Evolutionary conservation across 352 stramenopile genomes (phyloP).

Genomic region (Pythium graminicola): DNA sequence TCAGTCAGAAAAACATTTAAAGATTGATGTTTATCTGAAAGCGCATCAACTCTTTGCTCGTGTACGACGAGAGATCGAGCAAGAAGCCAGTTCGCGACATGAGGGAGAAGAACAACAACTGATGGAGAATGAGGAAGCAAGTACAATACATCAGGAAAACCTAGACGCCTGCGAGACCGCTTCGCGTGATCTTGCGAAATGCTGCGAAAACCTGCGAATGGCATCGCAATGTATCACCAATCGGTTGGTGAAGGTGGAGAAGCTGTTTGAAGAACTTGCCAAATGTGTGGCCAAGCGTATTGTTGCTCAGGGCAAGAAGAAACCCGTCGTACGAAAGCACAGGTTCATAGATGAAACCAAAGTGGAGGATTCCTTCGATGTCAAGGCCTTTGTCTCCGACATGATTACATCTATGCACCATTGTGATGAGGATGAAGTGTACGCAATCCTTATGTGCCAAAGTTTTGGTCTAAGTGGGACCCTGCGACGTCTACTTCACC

Average conservation of each 20-base stretch:
- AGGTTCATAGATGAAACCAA: not conserved
- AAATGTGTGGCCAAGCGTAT: not conserved
- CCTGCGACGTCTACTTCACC: not conserved
- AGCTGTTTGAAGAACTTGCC: conserved; percentile 2
- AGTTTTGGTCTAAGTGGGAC: conserved; percentile 4
- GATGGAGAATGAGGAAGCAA: conserved; percentile 18
- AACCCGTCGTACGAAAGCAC: conserved; percentile 1
- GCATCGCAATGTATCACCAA: not conserved
- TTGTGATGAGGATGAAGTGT: not conserved
- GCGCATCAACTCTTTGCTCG: conserved; percentile 14
- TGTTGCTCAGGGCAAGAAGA: conserved; percentile 7
- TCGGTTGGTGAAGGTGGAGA: not conserved
- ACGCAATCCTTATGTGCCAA: conserved; percentile 1
- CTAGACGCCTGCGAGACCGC: not conserved
- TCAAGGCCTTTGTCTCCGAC: not conserved
- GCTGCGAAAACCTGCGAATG: not conserved
- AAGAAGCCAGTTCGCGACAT: conserved; percentile 10
- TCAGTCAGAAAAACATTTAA: conserved; percentile 4
- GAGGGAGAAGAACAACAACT: conserved; percentile 10
- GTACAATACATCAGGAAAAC: conserved; percentile 1
- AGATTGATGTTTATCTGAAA: conserved; percentile 18
- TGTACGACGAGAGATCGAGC: conserved; percentile 16
- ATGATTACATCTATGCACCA: not conserved
- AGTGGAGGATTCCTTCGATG: not conserved
- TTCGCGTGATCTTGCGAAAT: not conserved